These are phyloP conservation scores for Gossypium davidsonii DNA, from an alignment of 441 rosid species.

Conservation along the genomic window DNA sequence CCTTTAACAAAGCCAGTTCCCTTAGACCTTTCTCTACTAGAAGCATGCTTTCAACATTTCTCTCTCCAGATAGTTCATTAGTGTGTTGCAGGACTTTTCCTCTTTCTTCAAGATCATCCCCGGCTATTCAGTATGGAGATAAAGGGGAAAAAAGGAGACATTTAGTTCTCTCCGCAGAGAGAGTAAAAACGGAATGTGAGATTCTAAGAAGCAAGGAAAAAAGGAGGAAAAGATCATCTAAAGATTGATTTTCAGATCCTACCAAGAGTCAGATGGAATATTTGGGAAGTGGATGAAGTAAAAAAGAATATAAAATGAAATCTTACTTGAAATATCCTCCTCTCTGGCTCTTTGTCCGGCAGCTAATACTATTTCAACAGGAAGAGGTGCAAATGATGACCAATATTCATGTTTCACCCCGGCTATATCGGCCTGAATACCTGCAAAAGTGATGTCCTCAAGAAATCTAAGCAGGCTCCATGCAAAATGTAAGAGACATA, in stretches of 20 bases:
- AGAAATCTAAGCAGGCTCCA: constrained; percentile 5
- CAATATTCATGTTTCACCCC: constrained; percentile 61
- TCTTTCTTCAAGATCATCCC: constrained; percentile 41
- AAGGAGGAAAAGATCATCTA: background rate
- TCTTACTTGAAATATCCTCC: constrained; percentile 35
- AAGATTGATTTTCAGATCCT: background rate
- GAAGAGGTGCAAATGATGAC: constrained; percentile 92
- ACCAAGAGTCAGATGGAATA: background rate
- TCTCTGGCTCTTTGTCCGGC: constrained; percentile 76
- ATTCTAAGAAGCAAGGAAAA: background rate
- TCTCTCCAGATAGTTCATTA: constrained; percentile 51
- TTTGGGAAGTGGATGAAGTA: background rate
- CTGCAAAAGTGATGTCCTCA: constrained; percentile 33
- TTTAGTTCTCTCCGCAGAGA: background rate
- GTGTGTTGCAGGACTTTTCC: constrained; percentile 32
- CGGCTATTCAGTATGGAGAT: constrained; percentile 32
- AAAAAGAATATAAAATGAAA: background rate
- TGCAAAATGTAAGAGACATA: background rate
- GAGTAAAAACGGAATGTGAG: background rate
- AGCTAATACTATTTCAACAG: constrained; percentile 63
- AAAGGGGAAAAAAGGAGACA: constrained; percentile 1
- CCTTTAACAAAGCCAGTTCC: constrained; percentile 78
- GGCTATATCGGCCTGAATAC: constrained; percentile 71
- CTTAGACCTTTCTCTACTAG: constrained; percentile 81
- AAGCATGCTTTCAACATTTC: constrained; percentile 75